Evolutionary conservation across 495 filamentous ascomycete species (phyloP), one percentile per base, ranked within the genome.

Genomic region (Neurospora sp.): DNA sequence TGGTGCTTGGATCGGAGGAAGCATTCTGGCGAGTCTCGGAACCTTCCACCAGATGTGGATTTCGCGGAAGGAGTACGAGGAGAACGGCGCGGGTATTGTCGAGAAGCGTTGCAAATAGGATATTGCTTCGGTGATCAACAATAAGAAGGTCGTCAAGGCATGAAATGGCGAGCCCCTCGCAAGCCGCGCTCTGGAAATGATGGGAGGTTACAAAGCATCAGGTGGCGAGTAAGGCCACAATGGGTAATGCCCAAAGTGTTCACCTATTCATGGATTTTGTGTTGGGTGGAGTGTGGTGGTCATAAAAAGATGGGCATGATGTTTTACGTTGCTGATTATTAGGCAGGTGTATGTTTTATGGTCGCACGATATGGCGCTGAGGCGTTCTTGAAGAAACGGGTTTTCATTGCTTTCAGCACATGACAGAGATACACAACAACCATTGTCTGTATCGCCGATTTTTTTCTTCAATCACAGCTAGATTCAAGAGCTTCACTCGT

Each of bases 41-140:
- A 97, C 93, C n/a, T 99, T 99, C 82, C 96, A 99, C 84, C 95
- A 98, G 79, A 92, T 98, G 92, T 99, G 96, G 96, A 94, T 99
- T 74, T 93, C 90, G 20, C 89, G 84, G 80, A 91, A 92, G 82
- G 91, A 94, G 85, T 94, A 93, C 81, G 90, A 92, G 73, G 91
- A 94, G 82, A 91, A 91, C 79, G 91, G 91, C 14, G 77, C 85
- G 0, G 85, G 84, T 12, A 89, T 93, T 74, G 89, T 93, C 20
- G 91, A 93, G 85, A 93, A 92, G 86, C 85, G 91, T 72, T 93
- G 91, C 80, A 92, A 91, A 83, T 93, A 87, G 76, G 48, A 18
- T 69, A 6, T 41, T 1, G 16, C 22, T 18, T 65, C 14, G 27
- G 35, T 35, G 5, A 37, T 27, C 12, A 9, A 3, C 20, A 59